Evolutionary conservation across 805 yeast species (phyloP), one percentile per base, ranked within the genome.

Genomic region (Suhomyces sp.): DNA sequence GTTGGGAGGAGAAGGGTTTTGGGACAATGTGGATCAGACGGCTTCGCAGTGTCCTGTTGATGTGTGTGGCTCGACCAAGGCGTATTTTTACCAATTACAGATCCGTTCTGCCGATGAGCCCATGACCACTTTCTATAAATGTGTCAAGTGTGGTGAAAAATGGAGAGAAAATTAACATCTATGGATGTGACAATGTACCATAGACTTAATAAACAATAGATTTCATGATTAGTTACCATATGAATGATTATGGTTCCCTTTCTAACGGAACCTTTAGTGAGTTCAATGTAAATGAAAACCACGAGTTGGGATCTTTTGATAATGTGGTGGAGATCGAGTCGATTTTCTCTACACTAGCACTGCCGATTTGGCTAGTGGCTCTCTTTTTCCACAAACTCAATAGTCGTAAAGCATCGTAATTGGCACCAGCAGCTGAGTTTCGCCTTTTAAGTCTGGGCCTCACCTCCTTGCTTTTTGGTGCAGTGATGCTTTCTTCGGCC

Each of bases 61-160:
- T 52, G 64, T 76, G 2, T 94, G 99, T 75, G 96, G 89, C 40
- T 85, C 86, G 57, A 87, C 83, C 58, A 89, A 90, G 69, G 99
- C 99, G 0, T 94, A 94, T 71, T 94, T 89, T 77, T 94, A 92
- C 80, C 98, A 94, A 72, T 76, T 94, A 53, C 99, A 94, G 70
- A 94, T 94, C 63, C 80, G 99, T 71, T 88, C 96, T 55, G 99
- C 99, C 1, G 99, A 94, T 79, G 99, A 94, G 75, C 99, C 99
- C 21, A 94, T 94, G 98, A 94, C 99, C 0, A 93, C 98, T 2
- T 94, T 94, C 68, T 93, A 89, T 69, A 91, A 93, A 69, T 94
- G 99, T 75, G 91, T 91, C 35, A 86, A 83, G 56, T 94, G 99
- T 76, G 89, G 89, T 47, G 81, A 90, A 65, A 96, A 93, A 71